Conservation (phyloP, 169 alveolate genomes). For the Fabrea salina region DNA sequence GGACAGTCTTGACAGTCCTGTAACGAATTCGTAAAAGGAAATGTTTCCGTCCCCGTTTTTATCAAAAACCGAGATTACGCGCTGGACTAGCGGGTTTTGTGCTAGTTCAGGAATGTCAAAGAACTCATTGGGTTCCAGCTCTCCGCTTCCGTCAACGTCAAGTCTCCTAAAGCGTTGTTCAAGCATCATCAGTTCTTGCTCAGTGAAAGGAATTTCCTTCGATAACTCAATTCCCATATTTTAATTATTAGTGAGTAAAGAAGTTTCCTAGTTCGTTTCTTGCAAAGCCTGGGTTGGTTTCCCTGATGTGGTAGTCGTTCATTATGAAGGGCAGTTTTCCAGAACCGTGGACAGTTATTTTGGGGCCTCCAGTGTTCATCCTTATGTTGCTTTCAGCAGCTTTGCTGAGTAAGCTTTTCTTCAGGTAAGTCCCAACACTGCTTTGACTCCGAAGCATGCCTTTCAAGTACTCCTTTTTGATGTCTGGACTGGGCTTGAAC, state of each 20-base stretch:
- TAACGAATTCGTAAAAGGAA: constrained; percentile 94
- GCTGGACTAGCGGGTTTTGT: constrained; percentile 94
- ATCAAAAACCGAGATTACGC: constrained; percentile 94
- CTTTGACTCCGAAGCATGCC: neutral
- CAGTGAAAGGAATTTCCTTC: constrained; percentile 73
- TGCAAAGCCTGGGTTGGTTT: constrained; percentile 44
- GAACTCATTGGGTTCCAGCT: constrained; percentile 93
- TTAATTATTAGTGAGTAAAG: neutral
- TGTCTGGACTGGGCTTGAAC: neutral
- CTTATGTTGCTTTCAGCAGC: neutral
- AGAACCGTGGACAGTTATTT: neutral
- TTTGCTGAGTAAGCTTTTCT: neutral
- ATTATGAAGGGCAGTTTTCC: neutral
- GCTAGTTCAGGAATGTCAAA: constrained; percentile 95
- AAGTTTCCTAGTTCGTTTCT: constrained; percentile 36
- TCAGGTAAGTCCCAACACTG: neutral
- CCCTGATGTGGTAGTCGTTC: constrained; percentile 40
- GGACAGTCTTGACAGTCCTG: constrained; percentile 87
- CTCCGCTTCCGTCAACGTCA: constrained; percentile 92
- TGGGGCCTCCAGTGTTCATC: neutral
- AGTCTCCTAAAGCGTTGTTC: constrained; percentile 89
- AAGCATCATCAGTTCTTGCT: constrained; percentile 89
- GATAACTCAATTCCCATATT: constrained; percentile 34
- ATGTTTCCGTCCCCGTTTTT: constrained; percentile 94
- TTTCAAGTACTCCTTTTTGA: neutral